Conservation (phyloP, 2,329 filamentous ascomycete species). For the Penicillium sp. region DNA sequence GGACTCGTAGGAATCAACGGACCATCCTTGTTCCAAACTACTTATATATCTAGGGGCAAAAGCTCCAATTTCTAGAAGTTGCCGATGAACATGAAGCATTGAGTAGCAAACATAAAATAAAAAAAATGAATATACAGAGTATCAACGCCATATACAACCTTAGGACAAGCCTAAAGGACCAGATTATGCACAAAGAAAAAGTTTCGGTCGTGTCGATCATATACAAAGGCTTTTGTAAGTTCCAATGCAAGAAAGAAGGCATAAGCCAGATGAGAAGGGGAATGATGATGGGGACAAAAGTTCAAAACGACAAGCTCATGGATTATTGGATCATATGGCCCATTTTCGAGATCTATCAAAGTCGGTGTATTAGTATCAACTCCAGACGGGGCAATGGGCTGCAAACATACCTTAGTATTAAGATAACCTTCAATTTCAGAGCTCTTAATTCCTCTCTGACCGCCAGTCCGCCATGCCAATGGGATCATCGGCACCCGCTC, state of each 20-base stretch:
- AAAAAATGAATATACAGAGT: constrained; percentile 13
- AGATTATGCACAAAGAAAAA: constrained; percentile 16
- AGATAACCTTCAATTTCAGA: constrained; percentile 91
- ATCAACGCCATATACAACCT: not conserved
- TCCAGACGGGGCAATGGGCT: not conserved
- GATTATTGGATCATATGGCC: constrained; percentile 64
- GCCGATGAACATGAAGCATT: not conserved
- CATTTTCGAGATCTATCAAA: constrained; percentile 75
- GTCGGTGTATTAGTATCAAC: not conserved
- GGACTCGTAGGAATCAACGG: not conserved
- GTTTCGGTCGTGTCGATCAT: constrained; percentile 23
- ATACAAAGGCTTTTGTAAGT: constrained; percentile 15
- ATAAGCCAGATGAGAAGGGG: constrained; percentile 3
- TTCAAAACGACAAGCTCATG: not conserved
- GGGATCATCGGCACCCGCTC: constrained; percentile 96
- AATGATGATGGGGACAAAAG: not conserved
- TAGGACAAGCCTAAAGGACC: constrained; percentile 4
- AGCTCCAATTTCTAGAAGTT: not conserved
- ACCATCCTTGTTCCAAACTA: not conserved
- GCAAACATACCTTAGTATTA: constrained; percentile 76
- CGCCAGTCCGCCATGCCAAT: constrained; percentile 79
- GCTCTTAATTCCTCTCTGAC: constrained; percentile 75
- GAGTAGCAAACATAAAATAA: constrained; percentile 1
- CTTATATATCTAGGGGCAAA: not conserved
- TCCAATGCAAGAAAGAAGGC: constrained; percentile 10